Base-by-base conservation (phyloP, 2,329 filamentous ascomycete species). In the Teratosphaeria zuluensis region DNA sequence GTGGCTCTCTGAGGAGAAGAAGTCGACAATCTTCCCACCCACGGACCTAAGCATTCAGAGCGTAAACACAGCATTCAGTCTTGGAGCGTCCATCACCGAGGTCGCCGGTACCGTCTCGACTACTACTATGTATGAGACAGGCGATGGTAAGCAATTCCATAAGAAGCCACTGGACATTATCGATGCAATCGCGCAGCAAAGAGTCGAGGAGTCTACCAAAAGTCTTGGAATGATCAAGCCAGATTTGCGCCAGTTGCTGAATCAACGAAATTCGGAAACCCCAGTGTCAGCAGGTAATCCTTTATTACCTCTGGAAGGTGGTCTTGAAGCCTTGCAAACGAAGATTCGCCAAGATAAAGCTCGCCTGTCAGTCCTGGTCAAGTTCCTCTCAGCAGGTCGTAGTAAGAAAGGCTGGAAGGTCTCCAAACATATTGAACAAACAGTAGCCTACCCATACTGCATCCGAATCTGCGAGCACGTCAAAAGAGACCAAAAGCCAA, bases 1-100 rank as follows among this genome's bases (percentile, higher is more conserved):
- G 46, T 92, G 91, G 85, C 68, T 85, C 3, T 79, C 82, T 1
- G 77, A 85, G 90, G 42, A 48, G 11, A 48, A 48, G 58, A 84
- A 84, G 63, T 66, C 73, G 6, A 62, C 71, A 1, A 28, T 89
- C 0, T 59, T 96, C 7, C 87, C 92, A 0, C 81, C 81, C 56
- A 74, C 76, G 1, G 68, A 88, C 16, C 4, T 51, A 14, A 24
- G 2, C 72, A 76, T 35, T 72, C 24, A 14, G 46, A 58, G 21
- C 52, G 31, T 76, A 1, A 81, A 86, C n/a, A 79, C 74, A 51
- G 85, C 84, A 53, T 70, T 78, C 24, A 78, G 82, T 4, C 69
- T 88, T 4, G 78, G 87, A 56, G 52, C 28, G 14, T 35, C 9
- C 31, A 55, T 54, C 14, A 59, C 7, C 12, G 52, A 53, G 38